Evolutionary conservation across 2,329 filamentous ascomycete genomes (phyloP), one percentile per base, ranked within the genome.

Genomic region (Diaporthe citri): DNA sequence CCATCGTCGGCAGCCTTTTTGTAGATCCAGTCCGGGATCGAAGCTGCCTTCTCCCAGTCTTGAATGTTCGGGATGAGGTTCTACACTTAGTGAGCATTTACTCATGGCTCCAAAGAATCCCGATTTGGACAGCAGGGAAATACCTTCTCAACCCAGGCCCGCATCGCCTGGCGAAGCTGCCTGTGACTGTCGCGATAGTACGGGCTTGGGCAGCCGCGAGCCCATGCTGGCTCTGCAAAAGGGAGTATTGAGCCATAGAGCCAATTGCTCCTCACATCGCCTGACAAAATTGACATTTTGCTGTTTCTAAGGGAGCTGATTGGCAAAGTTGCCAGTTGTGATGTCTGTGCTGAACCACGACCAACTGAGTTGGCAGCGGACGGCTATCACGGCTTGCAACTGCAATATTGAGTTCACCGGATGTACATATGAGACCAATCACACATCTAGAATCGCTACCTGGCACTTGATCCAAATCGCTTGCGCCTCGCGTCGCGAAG

Each of bases 141-240:
- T 71, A 76, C 76, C 55, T 75, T 71, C 5, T 77, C 76, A 15
- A 77, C 76, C 76, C 76, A 77, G 28, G 43, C 62, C 20, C 76
- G 72, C 76, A 77, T 77, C 13, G 76, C 76, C 36, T 76, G 64
- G n/a, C 76, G 76, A 2, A 76, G 52, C 43, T 22, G 60, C 17
- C 75, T 48, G 52, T 76, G 75, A n/a, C 73, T 76, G n/a, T 75
- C 73, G 9, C 59, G 39, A n/a, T 76, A 76, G 51, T 76, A 71
- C 5, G 75, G 75, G 17, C 69, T 76, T 3, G 75, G 75, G 20
- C 73, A 76, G 5, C 75, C 75, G 15, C 75, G 59, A 15, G 75
- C 75, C 75, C 75, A 76, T 28, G 75, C 55, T 1, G 75, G 69
- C 52, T 76, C 75, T 28, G 75, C 75, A 52, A 64, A 76, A 3